Percentiles rank a stretch among this genome's conserved stretches.
Evolutionary conservation across 306 rosid genomes (phyloP).

Genomic region (Quercus variabilis): DNA sequence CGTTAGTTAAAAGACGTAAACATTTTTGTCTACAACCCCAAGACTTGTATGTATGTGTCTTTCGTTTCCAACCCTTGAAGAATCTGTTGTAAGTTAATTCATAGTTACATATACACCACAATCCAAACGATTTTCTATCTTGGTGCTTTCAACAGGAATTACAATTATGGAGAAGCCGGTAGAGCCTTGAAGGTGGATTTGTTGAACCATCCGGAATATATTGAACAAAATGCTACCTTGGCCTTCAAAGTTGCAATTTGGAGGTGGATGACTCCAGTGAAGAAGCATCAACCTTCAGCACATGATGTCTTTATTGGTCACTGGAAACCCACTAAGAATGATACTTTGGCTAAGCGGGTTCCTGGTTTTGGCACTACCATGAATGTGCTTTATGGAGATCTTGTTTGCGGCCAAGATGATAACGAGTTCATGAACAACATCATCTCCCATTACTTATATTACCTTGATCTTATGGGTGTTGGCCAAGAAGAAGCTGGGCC

Average conservation of each 20-base stretch:
- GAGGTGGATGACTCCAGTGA: constrained; percentile 81
- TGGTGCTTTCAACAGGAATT: constrained; percentile 61
- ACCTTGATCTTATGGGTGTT: too few species aligned
- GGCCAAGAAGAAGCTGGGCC: constrained; percentile 64
- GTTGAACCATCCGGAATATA: constrained; percentile 54
- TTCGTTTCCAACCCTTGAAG: too few species aligned
- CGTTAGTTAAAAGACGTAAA: too few species aligned
- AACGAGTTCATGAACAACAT: too few species aligned
- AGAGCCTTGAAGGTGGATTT: constrained; percentile 51
- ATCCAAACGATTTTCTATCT: background rate
- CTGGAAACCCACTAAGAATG: constrained; percentile 96
- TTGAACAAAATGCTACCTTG: constrained; percentile 91
- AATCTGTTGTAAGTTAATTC: background rate
- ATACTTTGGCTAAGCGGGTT: constrained; percentile 60
- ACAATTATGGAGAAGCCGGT: constrained; percentile 78
- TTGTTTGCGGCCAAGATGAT: too few species aligned
- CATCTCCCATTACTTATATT: too few species aligned
- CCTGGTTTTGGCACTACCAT: constrained; percentile 96
- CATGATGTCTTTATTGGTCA: constrained; percentile 53
- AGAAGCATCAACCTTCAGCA: constrained; percentile 40
- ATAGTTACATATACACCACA: background rate
- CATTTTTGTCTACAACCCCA: too few species aligned
- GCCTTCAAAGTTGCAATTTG: constrained; percentile 88
- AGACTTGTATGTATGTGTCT: too few species aligned
- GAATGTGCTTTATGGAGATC: constrained; percentile 87